A percentile compares a stretch with the other conserved stretches of the same genome.
phyloP scores from a whole-genome alignment of 2,329 filamentous ascomycete genomes.

The Cladosporium velox region DNA sequence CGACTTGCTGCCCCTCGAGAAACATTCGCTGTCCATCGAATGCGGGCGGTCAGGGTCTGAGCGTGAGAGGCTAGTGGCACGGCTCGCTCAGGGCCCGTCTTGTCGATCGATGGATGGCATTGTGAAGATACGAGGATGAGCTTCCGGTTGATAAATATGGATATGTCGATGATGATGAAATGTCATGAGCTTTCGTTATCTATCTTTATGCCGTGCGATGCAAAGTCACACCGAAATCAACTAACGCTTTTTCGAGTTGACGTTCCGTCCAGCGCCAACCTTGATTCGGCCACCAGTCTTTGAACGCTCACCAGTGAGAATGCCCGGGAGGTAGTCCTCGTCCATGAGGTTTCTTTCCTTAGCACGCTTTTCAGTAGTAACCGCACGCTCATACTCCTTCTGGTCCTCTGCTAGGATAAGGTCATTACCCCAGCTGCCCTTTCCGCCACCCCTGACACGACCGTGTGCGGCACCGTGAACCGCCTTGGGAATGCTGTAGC shows the following conservation, averaged over 20 bases:
- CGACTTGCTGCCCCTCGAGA: constrained; percentile 5
- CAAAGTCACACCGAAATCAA: neutral
- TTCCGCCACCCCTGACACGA: constrained; percentile 71
- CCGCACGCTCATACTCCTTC: constrained; percentile 77
- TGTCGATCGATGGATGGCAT: neutral
- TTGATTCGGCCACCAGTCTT: constrained; percentile 67
- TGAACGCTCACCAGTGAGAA: constrained; percentile 77
- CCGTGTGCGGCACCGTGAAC: constrained; percentile 78
- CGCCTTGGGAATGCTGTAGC: constrained; percentile 91
- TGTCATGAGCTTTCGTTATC: constrained; percentile 20
- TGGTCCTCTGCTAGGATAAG: constrained; percentile 92
- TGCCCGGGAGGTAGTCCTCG: constrained; percentile 83
- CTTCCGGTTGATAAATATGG: neutral
- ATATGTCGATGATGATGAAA: neutral
- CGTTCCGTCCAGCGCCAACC: constrained; percentile 80
- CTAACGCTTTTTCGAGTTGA: constrained; percentile 75
- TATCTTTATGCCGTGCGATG: constrained; percentile 3
- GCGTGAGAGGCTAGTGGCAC: constrained; percentile 5
- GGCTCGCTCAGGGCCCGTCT: constrained; percentile 14
- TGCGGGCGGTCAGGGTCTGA: constrained; percentile 11
- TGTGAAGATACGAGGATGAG: neutral
- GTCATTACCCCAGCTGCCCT: constrained; percentile 81
- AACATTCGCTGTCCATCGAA: constrained; percentile 11
- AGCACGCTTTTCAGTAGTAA: constrained; percentile 62
- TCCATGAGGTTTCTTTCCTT: constrained; percentile 88